phyloP scores from a whole-genome alignment of 257 asterid genomes.

The Cordia subcordata region DNA sequence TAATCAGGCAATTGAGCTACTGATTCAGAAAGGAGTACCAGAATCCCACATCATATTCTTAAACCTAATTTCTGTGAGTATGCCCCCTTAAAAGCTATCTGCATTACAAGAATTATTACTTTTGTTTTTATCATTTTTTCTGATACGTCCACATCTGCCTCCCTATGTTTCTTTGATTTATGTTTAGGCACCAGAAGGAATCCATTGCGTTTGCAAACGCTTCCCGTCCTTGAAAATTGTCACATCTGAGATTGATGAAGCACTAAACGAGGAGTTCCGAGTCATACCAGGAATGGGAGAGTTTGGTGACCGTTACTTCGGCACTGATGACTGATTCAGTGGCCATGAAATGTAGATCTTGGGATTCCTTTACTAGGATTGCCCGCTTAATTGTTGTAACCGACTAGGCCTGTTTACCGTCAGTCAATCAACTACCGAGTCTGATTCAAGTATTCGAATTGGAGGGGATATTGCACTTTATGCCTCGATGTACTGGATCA shows the following conservation, averaged over 20 bases:
- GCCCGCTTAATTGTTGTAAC: not conserved
- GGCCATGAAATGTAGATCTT: not conserved
- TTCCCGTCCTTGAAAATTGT: slow-evolving; percentile 86
- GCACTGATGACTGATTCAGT: slow-evolving; percentile 41
- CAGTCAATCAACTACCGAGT: not conserved
- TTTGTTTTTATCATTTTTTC: not conserved
- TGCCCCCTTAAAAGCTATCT: not conserved
- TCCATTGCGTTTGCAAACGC: slow-evolving; percentile 81
- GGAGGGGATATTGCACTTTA: not conserved
- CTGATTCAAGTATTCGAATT: not conserved
- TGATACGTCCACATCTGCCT: not conserved
- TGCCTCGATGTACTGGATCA: not conserved
- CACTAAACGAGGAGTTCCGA: slow-evolving; percentile 58
- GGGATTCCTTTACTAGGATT: not conserved
- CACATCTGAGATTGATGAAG: slow-evolving; percentile 81
- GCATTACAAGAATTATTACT: not conserved
- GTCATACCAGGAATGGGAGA: slow-evolving; percentile 98
- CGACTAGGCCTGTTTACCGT: not conserved
- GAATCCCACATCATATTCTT: slow-evolving; percentile 93
- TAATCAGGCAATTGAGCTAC: slow-evolving; percentile 92
- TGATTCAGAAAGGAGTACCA: slow-evolving; percentile 96
- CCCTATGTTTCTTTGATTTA: not conserved
- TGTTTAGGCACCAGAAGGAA: slow-evolving; percentile 90
- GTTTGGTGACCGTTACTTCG: slow-evolving; percentile 94
- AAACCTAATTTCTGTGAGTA: slow-evolving; percentile 93